Evolutionary conservation across 352 stramenopile species (phyloP).

Genomic region (Pythium guiyangense): DNA sequence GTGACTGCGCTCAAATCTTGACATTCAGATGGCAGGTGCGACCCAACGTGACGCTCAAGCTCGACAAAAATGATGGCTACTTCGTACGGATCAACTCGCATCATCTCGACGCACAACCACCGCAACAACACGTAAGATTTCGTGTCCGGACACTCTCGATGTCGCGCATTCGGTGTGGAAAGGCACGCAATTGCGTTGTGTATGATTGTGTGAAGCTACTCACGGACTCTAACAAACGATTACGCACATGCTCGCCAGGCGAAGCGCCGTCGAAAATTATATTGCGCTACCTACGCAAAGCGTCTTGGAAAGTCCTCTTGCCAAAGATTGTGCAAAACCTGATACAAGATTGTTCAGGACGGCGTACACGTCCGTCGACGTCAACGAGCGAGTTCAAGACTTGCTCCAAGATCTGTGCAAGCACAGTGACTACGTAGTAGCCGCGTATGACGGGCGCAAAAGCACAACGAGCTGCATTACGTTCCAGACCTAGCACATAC

Average conservation of each 20-base stretch:
- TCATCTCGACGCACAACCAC: not conserved
- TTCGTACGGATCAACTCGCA: not conserved
- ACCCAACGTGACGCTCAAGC: no score
- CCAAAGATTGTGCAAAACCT: not conserved
- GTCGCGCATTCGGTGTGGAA: not conserved
- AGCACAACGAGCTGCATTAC: not conserved
- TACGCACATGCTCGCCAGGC: not conserved
- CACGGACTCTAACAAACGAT: no score
- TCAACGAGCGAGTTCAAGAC: not conserved
- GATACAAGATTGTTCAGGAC: not conserved
- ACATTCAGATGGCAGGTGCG: no score
- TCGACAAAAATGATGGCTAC: not conserved
- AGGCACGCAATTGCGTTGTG: not conserved
- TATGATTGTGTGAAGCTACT: no score
- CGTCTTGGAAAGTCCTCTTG: not conserved
- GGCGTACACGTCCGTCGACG: not conserved
- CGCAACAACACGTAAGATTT: not conserved
- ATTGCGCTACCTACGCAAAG: not conserved
- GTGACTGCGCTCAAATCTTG: no score
- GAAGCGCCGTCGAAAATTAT: not conserved
- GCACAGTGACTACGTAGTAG: not conserved
- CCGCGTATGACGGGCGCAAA: not conserved
- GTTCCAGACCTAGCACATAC: not conserved
- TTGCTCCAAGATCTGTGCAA: not conserved
- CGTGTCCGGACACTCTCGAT: not conserved